These are phyloP conservation scores for Coemansia sp. DNA, from an alignment of 371 early-diverging fungal genomes.

Conservation along the genomic window DNA sequence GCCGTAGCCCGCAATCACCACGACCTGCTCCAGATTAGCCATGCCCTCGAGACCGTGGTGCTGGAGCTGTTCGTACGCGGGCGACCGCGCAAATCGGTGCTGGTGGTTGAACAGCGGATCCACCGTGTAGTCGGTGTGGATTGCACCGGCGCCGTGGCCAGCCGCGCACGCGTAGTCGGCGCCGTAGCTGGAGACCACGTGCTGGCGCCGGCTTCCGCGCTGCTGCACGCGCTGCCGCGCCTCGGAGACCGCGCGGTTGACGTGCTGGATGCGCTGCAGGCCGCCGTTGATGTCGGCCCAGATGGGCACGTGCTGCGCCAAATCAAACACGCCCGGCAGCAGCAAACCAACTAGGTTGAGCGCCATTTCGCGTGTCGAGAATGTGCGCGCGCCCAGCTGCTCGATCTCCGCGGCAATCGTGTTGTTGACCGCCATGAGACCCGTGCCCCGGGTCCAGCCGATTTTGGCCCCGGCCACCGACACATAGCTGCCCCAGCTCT, in stretches of 20 bases:
- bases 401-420: constrained; percentile 70
- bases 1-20: constrained; percentile 93
- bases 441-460: constrained; percentile 98
- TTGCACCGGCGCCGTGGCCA: constrained; percentile 68
- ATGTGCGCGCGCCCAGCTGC: constrained; percentile 87
- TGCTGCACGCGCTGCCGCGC: constrained; percentile 74
- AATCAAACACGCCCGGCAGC: constrained; percentile 79
- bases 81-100: constrained; percentile 77
- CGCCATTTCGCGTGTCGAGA: constrained; percentile 92
- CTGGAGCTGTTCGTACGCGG: constrained; percentile 58
- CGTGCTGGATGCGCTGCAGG: constrained; percentile 76
- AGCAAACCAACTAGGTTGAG: constrained; percentile 92
- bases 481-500: constrained; percentile 88
- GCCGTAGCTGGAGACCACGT: constrained; percentile 73
- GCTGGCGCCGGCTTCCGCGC: constrained; percentile 76
- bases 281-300: constrained; percentile 97
- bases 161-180: constrained; percentile 72
- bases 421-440: constrained; percentile 92
- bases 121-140: constrained; percentile 71
- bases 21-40: constrained; percentile 89
- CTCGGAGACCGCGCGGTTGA: constrained; percentile 65
- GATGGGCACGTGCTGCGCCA: constrained; percentile 80
- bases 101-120: constrained; percentile 90
- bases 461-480: constrained; percentile 90
- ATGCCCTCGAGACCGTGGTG: constrained; percentile 79